Conservation (phyloP, 495 filamentous ascomycete genomes). For the Tuber umbilicatum region DNA sequence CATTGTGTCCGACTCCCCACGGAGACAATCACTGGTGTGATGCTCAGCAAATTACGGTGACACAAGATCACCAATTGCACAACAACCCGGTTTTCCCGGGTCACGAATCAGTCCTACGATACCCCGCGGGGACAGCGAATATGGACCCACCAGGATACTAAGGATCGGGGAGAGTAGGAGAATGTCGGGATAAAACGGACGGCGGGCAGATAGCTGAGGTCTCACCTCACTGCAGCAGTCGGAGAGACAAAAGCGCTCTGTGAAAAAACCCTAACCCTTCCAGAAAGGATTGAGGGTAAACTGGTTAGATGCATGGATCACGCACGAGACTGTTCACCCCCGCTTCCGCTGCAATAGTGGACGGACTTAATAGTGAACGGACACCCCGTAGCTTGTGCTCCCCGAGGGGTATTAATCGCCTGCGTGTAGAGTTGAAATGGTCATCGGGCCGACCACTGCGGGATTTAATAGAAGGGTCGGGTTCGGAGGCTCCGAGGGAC, state of each 20-base stretch:
- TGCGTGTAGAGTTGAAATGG: neutral
- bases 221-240: neutral
- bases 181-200: neutral
- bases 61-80: neutral
- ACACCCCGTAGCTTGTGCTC: neutral
- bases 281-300: neutral
- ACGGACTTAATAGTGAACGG: neutral
- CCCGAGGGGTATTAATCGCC: neutral
- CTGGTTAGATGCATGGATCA: neutral
- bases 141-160: neutral
- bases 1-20: neutral
- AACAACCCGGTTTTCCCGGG: neutral
- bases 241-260: neutral
- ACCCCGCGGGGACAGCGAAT: neutral
- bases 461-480: neutral
- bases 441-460: neutral
- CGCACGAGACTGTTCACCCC: neutral
- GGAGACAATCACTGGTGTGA: neutral
- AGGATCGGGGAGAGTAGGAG: neutral
- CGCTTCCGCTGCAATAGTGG: neutral
- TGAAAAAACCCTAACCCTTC: neutral
- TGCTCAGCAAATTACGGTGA: neutral
- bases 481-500: neutral
- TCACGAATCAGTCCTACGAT: neutral
- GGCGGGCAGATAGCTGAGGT: neutral